Percentiles rank a stretch among this genome's conserved stretches.
These are phyloP conservation scores for Lactarius hatsudake DNA, from an alignment of 768 basidiomycete species.

Conservation along the genomic window DNA sequence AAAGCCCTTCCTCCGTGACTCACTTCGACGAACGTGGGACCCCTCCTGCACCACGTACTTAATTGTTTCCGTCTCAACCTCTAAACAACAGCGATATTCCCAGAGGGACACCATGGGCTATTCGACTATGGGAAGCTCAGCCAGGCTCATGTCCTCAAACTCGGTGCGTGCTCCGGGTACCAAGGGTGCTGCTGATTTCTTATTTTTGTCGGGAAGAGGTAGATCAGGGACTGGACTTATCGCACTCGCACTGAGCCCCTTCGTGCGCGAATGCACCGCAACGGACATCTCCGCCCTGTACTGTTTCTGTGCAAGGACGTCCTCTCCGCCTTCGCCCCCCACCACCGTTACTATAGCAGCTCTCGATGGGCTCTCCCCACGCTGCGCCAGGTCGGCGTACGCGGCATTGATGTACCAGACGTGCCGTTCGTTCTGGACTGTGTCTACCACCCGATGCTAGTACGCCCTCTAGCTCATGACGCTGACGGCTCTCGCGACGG, in stretches of 20 bases:
- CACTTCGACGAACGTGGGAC: no score
- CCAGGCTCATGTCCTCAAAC: constrained; percentile 59
- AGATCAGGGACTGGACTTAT: no score
- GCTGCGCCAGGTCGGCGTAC: neutral
- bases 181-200: constrained; percentile 4
- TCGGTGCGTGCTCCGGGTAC: constrained; percentile 46
- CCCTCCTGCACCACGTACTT: no score
- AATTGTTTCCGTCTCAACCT: no score
- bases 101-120: no score
- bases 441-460: neutral
- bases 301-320: constrained; percentile 25
- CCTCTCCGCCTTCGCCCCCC: neutral
- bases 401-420: neutral
- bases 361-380: constrained; percentile 20
- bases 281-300: constrained; percentile 26
- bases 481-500: neutral
- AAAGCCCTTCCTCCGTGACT: no score
- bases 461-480: no score
- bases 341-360: neutral
- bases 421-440: constrained; percentile 6
- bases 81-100: no score
- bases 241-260: constrained; percentile 15
- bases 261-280: constrained; percentile 23
- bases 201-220: neutral
- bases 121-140: constrained; percentile 44